Base-by-base conservation (phyloP, 1,139 yeast genomes). In the Pichia terricola region DNA sequence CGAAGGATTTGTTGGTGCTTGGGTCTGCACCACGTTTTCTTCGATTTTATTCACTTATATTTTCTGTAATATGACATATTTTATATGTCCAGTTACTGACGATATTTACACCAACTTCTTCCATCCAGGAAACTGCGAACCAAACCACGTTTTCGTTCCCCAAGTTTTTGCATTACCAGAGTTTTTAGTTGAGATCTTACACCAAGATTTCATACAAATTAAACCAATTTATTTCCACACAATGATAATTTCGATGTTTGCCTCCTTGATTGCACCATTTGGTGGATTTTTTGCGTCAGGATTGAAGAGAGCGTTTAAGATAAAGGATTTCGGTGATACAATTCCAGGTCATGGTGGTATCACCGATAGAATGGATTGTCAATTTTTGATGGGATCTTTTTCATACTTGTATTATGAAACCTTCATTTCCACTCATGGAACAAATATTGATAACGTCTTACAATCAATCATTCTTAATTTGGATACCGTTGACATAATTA, bases 281-380 rank as follows among this genome's bases (percentile, higher is more conserved):
- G 99, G 99, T 44, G 99, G 99, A 1, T 91, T 91, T 64, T 91
- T 91, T 57, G 98, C 98, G 3, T 83, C 95, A 42, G 99, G 98
- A 11, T 73, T 94, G 56, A 91, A 91, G 69, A 80, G 99, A 64
- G 88, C 97, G n/a, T 89, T 91, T 68, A 85, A 94, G 57, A 89
- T 89, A 47, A 86, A 86, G 65, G 95, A 86, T 63, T 86, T 86
- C 59, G 95, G 95, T 49, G 89, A 85, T 60, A 84, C 95, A 25
- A 86, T 86, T 51, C 95, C 95, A 9, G 99, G 99, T 35, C 99
- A 91, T 60, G 99, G 99, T 50, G 99, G 99, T 53, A 80, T 91
- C 53, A 89, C 96, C 32, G 99, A 91, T 64, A 77, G 99, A 66
- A 82, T 91, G 71, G 99, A 91, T 67, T 91, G 99, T 66, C 98